Evolutionary conservation across 352 stramenopile species (phyloP), one percentile per base, ranked within the genome.

Genomic region (Globisporangium canariense): DNA sequence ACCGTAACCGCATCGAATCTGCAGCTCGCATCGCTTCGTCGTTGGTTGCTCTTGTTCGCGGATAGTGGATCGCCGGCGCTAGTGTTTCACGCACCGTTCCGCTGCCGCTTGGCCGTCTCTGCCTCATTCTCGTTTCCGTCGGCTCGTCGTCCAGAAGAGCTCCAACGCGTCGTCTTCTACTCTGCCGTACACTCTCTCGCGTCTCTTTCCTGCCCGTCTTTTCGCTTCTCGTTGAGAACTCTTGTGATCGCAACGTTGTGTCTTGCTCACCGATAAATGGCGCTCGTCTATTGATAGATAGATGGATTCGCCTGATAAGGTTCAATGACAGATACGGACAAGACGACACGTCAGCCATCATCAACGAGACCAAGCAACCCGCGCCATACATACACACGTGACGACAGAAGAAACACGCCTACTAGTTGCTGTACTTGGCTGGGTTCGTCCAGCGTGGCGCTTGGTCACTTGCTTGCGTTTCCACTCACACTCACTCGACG

Each of bases 271-370:
- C 14, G 36, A 14, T 14, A 36, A 55, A 38, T 38, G 49, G 49
- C 7, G 11, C 30, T 55, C 9, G 49, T 55, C n/a, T 55, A 55
- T 55, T 55, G 20, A 55, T 55, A 55, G 47, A 53, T 18, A 30
- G 18, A 54, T 34, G 41, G 16, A 18, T 32, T 55, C 49, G 49
- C 49, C 49, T 55, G 49, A 55, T 55, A 55, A 55, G 46, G n/a
- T 30, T 10, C 3, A 52, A 5, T 14, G 22, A 13, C 49, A 38
- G 11, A 38, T 36, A 32, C 11, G 18, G 6, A 11, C 25, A 22
- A 41, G 36, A 41, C 36, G 36, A 41, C 2, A 36, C 14, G 49
- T 55, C 28, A 55, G 25, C 25, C 49, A 18, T 55, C 49, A 53
- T 34, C 47, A 22, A 14, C 47, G 25, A 16, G 10, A 13, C 4